Evolutionary conservation across 2,329 filamentous ascomycete genomes (phyloP), one percentile per base, ranked within the genome.

Genomic region (Talaromyces funiculosus): DNA sequence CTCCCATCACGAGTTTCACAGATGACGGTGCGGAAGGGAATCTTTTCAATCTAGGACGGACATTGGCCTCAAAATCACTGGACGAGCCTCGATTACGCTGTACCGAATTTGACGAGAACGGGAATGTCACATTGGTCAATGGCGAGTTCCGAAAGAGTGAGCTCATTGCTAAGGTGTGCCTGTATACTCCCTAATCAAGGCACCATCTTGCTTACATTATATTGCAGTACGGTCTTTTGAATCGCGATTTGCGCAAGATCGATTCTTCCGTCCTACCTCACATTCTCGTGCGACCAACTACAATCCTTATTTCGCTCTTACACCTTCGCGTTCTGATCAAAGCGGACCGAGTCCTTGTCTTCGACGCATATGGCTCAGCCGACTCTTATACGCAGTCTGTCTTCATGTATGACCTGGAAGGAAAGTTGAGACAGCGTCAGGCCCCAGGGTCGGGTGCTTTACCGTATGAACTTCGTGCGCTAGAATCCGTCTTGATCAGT

Each of bases 101-200:
- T 72, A 99, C 94, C 0, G 94, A 99, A 75, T 90, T 97, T 62
- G 92, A 97, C 69, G 91, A 92, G 73, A 86, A 90, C 69, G 94
- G 94, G 42, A 89, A 95, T 68, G 92, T 97, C 26, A 95, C 93
- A 20, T 80, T 97, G 61, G 89, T 96, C 20, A 95, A 95, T 71
- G 91, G 92, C 62, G 94, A 97, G 75, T 97, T 97, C 76, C 95
- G 94, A 78, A 99, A 99, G 82, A 94, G 87, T 69, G 94, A 99
- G 78, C 81, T 99, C 51, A 97, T 97, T 74, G 92, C 92, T 57
- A 97, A 94, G 82, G 90, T 92, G 75, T 57, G 75, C 70, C 29
- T 66, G n/a, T 24, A 16, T 8, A 3, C 49, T 24, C 53, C 38
- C 35, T 53, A 14, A 33, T 57, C 62, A 53, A 65, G 61, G 66